These are phyloP conservation scores for Thermothielavioides terrestris DNA, from an alignment of 495 filamentous ascomycete genomes.

Conservation along the genomic window DNA sequence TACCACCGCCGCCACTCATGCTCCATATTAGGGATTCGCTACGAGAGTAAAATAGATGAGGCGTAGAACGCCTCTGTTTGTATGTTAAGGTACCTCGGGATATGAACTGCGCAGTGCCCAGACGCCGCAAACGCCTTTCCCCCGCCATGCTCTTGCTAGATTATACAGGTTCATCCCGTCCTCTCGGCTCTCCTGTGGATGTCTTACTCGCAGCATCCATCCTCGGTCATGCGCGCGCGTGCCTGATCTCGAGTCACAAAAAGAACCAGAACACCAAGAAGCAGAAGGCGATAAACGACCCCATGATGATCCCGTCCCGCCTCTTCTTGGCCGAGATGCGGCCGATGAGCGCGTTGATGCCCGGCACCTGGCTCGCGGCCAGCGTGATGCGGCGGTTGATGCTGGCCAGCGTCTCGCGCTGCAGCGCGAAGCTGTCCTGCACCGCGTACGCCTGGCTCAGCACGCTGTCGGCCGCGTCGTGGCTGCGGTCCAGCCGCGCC, in stretches of 20 bases:
- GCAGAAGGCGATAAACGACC: conserved; percentile 81
- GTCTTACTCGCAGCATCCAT: background rate
- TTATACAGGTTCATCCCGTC: background rate
- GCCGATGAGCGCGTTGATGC: conserved; percentile 85
- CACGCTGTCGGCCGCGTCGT: conserved; percentile 81
- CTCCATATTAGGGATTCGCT: background rate
- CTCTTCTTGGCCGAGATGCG: conserved; percentile 94
- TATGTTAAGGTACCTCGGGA: background rate
- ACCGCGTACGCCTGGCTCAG: conserved; percentile 96
- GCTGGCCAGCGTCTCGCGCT: conserved; percentile 75
- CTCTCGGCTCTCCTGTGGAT: no score
- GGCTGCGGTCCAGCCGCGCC: conserved; percentile 70
- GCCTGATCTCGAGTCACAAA: no score
- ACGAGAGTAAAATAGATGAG: background rate
- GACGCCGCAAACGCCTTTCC: background rate
- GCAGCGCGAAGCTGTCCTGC: conserved; percentile 79
- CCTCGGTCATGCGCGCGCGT: no score
- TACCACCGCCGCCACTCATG: conserved; percentile 5
- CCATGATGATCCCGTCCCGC: conserved; percentile 90
- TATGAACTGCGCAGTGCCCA: background rate
- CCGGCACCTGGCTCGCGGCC: conserved; percentile 83
- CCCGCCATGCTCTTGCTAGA: background rate
- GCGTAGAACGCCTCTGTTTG: no score
- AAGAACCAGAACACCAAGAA: conserved; percentile 82
- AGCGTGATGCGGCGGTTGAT: conserved; percentile 84